Evolutionary conservation across 2,329 filamentous ascomycete genomes (phyloP).

Genomic region (Diaporthe amygdali): DNA sequence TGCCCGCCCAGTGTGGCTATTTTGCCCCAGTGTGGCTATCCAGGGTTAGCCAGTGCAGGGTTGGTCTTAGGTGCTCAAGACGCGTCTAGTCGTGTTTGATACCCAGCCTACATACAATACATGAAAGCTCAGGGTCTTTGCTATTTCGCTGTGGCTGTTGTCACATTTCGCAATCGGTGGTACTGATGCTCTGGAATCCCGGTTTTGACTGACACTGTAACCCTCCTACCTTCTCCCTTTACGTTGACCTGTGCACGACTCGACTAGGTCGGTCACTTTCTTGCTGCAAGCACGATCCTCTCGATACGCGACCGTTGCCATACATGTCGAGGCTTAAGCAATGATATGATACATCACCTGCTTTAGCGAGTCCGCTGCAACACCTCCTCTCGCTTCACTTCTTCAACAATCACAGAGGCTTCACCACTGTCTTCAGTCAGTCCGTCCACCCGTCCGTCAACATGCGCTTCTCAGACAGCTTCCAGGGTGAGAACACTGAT

Average conservation of each 20-base stretch:
- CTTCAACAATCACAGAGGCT: background rate
- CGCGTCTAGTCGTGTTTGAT: background rate
- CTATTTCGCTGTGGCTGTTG: background rate
- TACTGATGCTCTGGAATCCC: background rate
- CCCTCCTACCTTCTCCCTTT: too few relatives aligned
- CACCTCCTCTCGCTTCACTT: background rate
- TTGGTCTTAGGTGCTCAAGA: background rate
- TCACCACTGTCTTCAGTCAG: background rate
- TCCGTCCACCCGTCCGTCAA: background rate
- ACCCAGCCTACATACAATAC: too few relatives aligned
- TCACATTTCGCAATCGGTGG: background rate
- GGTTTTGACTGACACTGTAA: background rate
- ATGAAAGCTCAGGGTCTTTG: too few relatives aligned
- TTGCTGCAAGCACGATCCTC: background rate
- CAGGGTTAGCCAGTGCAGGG: background rate
- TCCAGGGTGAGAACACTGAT: conserved; percentile 43
- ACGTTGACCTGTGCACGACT: too few relatives aligned
- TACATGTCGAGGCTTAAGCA: background rate
- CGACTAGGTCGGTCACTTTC: background rate
- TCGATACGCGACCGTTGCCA: conserved; percentile 1
- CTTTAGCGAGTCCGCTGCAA: conserved; percentile 10
- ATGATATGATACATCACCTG: conserved; percentile 13
- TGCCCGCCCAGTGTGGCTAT: background rate
- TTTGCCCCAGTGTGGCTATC: background rate
- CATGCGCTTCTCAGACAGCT: conserved; percentile 46